Base-by-base conservation (phyloP, 2,329 filamentous ascomycete species). In the Canariomyces notabilis region DNA sequence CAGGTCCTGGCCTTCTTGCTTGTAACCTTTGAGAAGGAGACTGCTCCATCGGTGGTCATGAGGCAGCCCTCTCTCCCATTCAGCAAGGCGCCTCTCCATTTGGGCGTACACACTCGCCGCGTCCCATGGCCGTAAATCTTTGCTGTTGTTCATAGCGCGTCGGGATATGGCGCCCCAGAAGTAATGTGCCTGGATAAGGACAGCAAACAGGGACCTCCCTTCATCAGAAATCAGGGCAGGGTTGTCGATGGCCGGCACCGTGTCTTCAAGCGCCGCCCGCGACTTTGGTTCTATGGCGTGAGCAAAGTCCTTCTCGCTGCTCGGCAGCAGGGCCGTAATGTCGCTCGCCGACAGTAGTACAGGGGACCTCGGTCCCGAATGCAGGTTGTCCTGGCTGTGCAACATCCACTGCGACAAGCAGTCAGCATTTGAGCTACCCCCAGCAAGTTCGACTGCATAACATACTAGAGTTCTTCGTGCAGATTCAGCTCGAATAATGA, bases 301-400 rank as follows among this genome's bases (percentile, higher is more conserved):
- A 6, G 69, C 67, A 53, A 79, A 80, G 45, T 78, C 73, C 0
- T 66, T 62, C 54, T 80, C 76, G 47, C 74, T 68, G 56, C 73
- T 70, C 0, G 76, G 76, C 1, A 80, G 67, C 18, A 79, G 64
- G 2, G 75, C 65, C 0, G 74, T 78, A 35, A 80, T 79, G 49
- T 80, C 76, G 26, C 68, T 67, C 3, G 74, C 71, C 5, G 69
- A 67, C 3, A 80, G 64, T 0, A 74, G 73, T 2, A 76, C 67
- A 2, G 76, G 75, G 9, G 73, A 74, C 22, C 66, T 63, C 3
- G 74, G 73, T 0, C 75, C 73, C 1, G 74, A 77, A 50, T 78
- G 74, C 19, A 80, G 64, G 52, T 76, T 77, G 50, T 80, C 76
- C 55, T 80, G 76, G 52, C 70, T 78, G 56, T 79, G 73, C 26